A percentile compares a stretch with the other conserved stretches of the same genome.
Evolutionary conservation across 202 grass and related monocot genomes (phyloP).

Genomic region (Setaria viridis): DNA sequence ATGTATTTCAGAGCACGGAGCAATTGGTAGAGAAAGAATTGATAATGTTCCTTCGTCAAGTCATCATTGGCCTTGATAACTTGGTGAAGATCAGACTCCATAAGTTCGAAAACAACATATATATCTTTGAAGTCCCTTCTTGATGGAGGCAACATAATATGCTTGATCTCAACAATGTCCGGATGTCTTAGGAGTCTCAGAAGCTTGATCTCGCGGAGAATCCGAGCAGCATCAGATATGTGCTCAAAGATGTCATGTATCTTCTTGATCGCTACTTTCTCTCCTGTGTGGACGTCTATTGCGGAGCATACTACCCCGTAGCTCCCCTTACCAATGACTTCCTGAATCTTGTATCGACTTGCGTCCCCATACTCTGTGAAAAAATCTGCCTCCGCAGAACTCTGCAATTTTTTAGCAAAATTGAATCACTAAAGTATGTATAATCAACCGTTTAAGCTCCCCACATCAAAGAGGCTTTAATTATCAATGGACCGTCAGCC

Average conservation of each 20-base stretch:
- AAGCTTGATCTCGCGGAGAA: slow-evolving; percentile 99
- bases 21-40: slow-evolving; percentile 98
- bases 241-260: slow-evolving; percentile 99
- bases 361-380: slow-evolving; percentile 97
- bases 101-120: slow-evolving; percentile 98
- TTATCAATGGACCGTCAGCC: slow-evolving; percentile 40
- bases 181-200: slow-evolving; percentile 93
- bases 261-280: slow-evolving; percentile 98
- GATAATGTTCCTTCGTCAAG: slow-evolving; percentile 97
- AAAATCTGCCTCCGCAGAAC: slow-evolving; percentile 79
- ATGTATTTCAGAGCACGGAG: slow-evolving; percentile 98
- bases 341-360: slow-evolving; percentile 96
- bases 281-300: slow-evolving; percentile 90
- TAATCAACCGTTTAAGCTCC: background rate
- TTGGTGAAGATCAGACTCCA: slow-evolving; percentile 99
- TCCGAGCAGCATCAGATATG: slow-evolving; percentile 95
- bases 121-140: slow-evolving; percentile 97
- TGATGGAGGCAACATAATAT: slow-evolving; percentile 98
- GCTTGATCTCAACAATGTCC: slow-evolving; percentile 99
- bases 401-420: slow-evolving; percentile 57
- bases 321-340: slow-evolving; percentile 98
- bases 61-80: slow-evolving; percentile 99
- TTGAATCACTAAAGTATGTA: slow-evolving; percentile 35
- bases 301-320: slow-evolving; percentile 97
- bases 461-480: slow-evolving; percentile 15